phyloP scores from a whole-genome alignment of 176 grass and related monocot species.

The Echinochloa phyllopogon region DNA sequence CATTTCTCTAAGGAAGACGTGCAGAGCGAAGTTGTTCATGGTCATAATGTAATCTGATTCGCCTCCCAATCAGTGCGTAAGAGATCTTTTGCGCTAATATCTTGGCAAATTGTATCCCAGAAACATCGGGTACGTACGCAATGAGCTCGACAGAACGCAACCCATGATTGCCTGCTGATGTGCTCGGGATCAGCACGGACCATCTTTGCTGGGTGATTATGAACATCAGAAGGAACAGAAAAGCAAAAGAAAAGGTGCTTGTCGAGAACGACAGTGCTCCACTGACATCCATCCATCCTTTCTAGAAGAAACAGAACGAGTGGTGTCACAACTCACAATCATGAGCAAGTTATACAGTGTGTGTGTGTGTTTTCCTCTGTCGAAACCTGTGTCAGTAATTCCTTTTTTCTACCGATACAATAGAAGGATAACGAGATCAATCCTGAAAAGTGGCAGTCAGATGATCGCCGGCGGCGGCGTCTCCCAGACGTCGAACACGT shows the following conservation, averaged over 20 bases:
- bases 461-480: conserved; percentile 72
- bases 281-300: conserved; percentile 13
- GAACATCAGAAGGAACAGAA: not conserved
- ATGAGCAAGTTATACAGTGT: not conserved
- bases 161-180: conserved; percentile 8
- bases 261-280: conserved; percentile 19
- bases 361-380: not conserved
- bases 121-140: not conserved
- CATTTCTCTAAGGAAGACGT: not conserved
- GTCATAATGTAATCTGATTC: not conserved
- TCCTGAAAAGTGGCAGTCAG: conserved; percentile 27
- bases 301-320: conserved; percentile 9
- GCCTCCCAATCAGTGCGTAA: conserved; percentile 2
- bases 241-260: not conserved
- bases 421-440: not conserved
- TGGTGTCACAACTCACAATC: not conserved
- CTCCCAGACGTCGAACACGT: conserved; percentile 93
- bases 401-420: not conserved
- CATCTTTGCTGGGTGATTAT: conserved; percentile 24
- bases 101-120: not conserved
- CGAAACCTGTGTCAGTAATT: conserved; percentile 25
- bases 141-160: not conserved
- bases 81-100: not conserved
- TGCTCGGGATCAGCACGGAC: conserved; percentile 8
- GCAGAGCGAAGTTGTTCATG: not conserved